A percentile compares a stretch with the other conserved stretches of the same genome.
These are phyloP conservation scores for Coemansia sp. DNA, from an alignment of 192 early-diverging fungal species.

Conservation along the genomic window DNA sequence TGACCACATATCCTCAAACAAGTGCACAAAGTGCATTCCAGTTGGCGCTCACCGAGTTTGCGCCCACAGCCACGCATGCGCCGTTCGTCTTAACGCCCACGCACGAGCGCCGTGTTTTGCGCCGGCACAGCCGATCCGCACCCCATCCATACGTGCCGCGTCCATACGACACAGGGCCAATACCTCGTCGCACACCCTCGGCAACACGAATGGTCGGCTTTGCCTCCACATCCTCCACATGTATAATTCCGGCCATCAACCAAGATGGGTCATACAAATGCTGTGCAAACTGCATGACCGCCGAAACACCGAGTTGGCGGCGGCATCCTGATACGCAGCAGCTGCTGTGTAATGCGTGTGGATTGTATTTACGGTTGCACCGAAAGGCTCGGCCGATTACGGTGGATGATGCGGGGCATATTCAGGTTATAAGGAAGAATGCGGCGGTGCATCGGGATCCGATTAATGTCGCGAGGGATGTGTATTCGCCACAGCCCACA, in stretches of 20 bases:
- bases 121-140: constrained; percentile 11
- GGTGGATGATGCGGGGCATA: constrained; percentile 30
- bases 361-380: constrained; percentile 45
- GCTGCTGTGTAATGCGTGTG: constrained; percentile 69
- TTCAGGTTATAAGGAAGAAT: constrained; percentile 51
- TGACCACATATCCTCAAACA: too few species aligned
- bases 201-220: neutral
- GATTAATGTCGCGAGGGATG: constrained; percentile 13
- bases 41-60: too few species aligned
- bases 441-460: constrained; percentile 47
- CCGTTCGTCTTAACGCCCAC: constrained; percentile 1
- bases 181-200: neutral
- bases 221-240: constrained; percentile 1
- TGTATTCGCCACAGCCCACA: neutral
- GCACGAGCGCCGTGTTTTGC: constrained; percentile 14
- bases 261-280: constrained; percentile 40
- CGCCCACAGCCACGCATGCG: neutral
- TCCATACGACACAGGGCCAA: neutral
- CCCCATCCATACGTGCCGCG: constrained; percentile 27
- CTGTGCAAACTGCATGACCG: constrained; percentile 63
- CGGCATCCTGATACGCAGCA: constrained; percentile 62
- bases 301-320: constrained; percentile 65
- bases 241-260: constrained; percentile 44
- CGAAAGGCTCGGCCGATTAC: constrained; percentile 41
- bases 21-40: too few species aligned